Evolutionary conservation across 345 rosid species (phyloP), one percentile per base, ranked within the genome.

Genomic region (Populus euphratica): DNA sequence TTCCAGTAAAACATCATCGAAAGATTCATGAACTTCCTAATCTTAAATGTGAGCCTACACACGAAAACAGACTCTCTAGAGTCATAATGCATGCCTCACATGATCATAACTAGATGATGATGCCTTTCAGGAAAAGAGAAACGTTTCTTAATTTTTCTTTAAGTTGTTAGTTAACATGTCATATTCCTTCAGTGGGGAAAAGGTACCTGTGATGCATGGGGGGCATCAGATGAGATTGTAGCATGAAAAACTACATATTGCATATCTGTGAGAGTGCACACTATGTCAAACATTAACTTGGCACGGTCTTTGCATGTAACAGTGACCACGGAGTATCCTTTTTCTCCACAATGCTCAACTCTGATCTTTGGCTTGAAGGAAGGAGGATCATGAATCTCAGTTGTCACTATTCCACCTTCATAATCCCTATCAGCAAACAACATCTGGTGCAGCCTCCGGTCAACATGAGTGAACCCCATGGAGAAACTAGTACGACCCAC

Each of bases 171-270:
- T 8, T 9, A 41, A 7, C 21, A 25, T 39, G 41, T 73, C 16
- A 6, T 20, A 35, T 31, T 23, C 39, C 23, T 67, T 50, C 6
- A 39, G 54, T 18, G 21, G 8, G 68, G 38, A 2, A 6, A n/a
- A 66, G 21, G 18, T 69, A 87, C 96, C 92, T 92, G 97, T 54
- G 86, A 82, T 14, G 98, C 98, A 82, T 82, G 82, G 68, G 97
- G 92, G n/a, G 91, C 97, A 41, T 83, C 86, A 0, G 98, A 92
- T 8, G 90, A 85, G 67, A 93, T 90, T 62, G 83, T 85, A 62
- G 99, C 99, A 77, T 93, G 99, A 69, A 92, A 95, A 79, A 95
- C 98, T 75, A 92, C 96, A 80, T 95, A 95, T 38, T 95, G 97
- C 99, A 93, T 92, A 69, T 95, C 99, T 13, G 99, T 95, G 49